Evolutionary conservation across 2,329 filamentous ascomycete species (phyloP), one percentile per base, ranked within the genome.

Genomic region (Aspergillus pseudoglaucus): DNA sequence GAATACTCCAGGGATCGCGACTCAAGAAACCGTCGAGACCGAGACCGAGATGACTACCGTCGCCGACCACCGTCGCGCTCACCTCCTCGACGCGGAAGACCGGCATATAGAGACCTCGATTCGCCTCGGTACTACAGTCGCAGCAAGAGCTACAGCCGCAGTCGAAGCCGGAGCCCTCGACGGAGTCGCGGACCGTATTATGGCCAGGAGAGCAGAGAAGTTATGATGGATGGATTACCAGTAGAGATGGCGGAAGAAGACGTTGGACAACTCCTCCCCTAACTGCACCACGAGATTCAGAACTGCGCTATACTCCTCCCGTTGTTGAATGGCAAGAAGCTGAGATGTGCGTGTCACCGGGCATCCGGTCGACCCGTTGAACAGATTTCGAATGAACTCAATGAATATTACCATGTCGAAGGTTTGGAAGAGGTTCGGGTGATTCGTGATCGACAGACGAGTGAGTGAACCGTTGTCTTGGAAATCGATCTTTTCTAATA

Each of bases 401-500:
- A 69, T 55, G 71, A 76, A 55, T 71, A 69, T 54, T 75, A 80
- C 54, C 66, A 73, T 57, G 66, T 78, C 52, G 69, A 75, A 48
- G 71, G 70, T n/a, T 63, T 82, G 50, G 77, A 81, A 57, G 77
- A 80, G 55, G 69, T 81, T 42, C 72, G 77, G 15, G 68, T 82
- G 45, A 82, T 82, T 55, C 76, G 77, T 50, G 78, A 82, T 55
- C 73, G 77, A 47, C 75, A 78, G 51, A 81, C 78, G 17, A 79
- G 79, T 81, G 66, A 53, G 66, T 59, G 15, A 22, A 53, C 30
- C 14, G 15, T 30, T 20, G 10, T 10, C 25, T 14, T 15, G 4
- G 15, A 6, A 22, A 47, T 39, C 33, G 50, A 44, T 46, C 40
- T 39, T 20, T 15, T 46, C 47, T 47, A 57, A 46, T 53, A 42